Conservation (phyloP, 495 filamentous ascomycete genomes). For the Elaphomyces granulatus region DNA sequence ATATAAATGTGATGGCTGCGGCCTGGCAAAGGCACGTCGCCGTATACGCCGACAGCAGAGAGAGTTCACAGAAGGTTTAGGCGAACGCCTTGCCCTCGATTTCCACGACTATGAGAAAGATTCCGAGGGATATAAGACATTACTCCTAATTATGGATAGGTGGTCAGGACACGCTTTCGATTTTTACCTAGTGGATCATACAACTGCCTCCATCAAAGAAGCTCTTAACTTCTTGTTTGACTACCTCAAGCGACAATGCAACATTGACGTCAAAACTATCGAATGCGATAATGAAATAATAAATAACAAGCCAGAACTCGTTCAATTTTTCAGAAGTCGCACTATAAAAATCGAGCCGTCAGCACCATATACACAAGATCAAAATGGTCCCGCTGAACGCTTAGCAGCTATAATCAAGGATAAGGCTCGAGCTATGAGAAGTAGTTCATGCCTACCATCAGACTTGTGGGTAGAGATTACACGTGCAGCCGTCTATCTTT, state of each 20-base stretch:
- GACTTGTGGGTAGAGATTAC: constrained; percentile 2
- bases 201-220: no score
- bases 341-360: background rate
- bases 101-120: constrained; percentile 1
- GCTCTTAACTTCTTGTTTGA: background rate
- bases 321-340: background rate
- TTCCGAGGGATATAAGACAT: constrained; percentile 1
- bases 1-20: no score
- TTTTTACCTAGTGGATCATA: no score
- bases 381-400: constrained; percentile 1
- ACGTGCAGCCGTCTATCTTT: constrained; percentile 1
- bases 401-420: background rate
- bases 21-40: no score
- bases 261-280: background rate
- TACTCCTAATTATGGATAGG: constrained; percentile 1
- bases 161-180: background rate
- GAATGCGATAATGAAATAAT: background rate
- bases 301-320: background rate
- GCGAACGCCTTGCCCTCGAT: no score
- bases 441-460: background rate
- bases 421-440: constrained; percentile 1
- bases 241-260: background rate
- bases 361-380: constrained; percentile 1
- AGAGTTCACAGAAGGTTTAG: no score
- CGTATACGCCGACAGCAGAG: no score